These are phyloP conservation scores for Cinnamomum micranthum DNA, from an alignment of 164 flowering plant species.

Conservation along the genomic window DNA sequence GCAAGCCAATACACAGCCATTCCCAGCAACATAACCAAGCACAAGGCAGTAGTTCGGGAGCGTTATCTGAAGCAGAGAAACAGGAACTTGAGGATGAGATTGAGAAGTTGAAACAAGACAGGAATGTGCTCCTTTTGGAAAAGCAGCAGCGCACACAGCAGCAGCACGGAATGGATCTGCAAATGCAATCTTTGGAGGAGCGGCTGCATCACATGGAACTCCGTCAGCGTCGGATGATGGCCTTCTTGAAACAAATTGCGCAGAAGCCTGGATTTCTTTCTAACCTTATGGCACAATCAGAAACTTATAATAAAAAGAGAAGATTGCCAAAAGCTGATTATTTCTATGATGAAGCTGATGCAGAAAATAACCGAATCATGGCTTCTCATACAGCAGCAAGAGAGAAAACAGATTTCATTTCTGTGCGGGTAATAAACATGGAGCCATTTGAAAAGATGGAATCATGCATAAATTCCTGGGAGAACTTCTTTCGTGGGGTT, in stretches of 20 bases:
- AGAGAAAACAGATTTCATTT: constrained; percentile 2
- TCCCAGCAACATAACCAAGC: constrained; percentile 29
- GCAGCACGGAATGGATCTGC: constrained; percentile 34
- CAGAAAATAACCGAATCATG: constrained; percentile 17
- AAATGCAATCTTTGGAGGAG: constrained; percentile 32
- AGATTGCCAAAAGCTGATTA: constrained; percentile 33
- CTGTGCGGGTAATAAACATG: constrained; percentile 3
- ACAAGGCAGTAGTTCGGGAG: constrained; percentile 22
- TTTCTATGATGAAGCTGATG: constrained; percentile 24
- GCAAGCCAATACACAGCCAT: constrained; percentile 85
- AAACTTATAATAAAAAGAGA: constrained; percentile 47
- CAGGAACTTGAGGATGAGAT: constrained; percentile 56
- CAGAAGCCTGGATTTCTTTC: constrained; percentile 42
- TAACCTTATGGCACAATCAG: constrained; percentile 29
- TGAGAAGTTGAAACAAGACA: constrained; percentile 53
- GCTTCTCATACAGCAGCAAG: constrained; percentile 12
- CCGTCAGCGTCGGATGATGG: constrained; percentile 40
- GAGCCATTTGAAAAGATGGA: constrained; percentile 45
- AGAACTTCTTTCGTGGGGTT: constrained; percentile 33
- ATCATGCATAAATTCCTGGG: constrained; percentile 31
- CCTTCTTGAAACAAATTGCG: constrained; percentile 34
- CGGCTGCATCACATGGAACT: constrained; percentile 37
- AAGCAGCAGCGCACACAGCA: constrained; percentile 40
- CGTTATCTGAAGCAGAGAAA: constrained; percentile 42
- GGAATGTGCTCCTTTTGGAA: constrained; percentile 36